Base-by-base conservation (phyloP, 345 rosid genomes). In the Salix suchowensis region DNA sequence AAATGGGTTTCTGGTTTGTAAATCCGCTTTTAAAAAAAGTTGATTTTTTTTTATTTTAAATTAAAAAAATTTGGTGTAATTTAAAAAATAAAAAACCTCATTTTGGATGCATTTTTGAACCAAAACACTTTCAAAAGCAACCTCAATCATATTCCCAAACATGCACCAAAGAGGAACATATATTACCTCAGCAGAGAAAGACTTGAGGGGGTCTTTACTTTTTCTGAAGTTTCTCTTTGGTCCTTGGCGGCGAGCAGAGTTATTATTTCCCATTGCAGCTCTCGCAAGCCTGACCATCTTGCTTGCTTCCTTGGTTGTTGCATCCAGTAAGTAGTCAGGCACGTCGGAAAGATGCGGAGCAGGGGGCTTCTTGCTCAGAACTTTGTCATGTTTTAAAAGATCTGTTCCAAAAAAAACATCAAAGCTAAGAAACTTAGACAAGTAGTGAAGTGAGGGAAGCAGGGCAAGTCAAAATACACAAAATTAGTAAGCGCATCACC, bases 341-440 rank as follows among this genome's bases (percentile, higher is more conserved):
- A 95, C 89, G 54, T 89, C 86, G 9, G 85, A 88, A 14, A 93
- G 85, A 83, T 93, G 93, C 69, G 94, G 85, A 34, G 91, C 89
- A 10, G 89, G 83, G 0, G 87, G 83, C 65, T 85, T 84, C 88
- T 95, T 93, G 89, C 94, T 91, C 74, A 91, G 79, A 70, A 77
- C 80, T 84, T 91, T 96, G 83, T 96, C 98, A 44, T 91, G 99
- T 77, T 91, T 89, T 87, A 96, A 77, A 24, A 91, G 81, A 88
- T 88, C 98, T 90, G 89, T 54, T 74, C 79, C 78, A 73, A 44
- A 10, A 66, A 21, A 78, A 64, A 7, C n/a, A 39, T 70, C 68
- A 84, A n/a, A n/a, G 39, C 52, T 11, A 58, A 15, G 23, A 28
- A 12, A 73, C 23, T 44, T 48, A 16, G 50, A 58, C 39, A 26